These are phyloP conservation scores for Debaryomycetaceae sp. DNA, from an alignment of 1,139 yeast species.

Conservation along the genomic window DNA sequence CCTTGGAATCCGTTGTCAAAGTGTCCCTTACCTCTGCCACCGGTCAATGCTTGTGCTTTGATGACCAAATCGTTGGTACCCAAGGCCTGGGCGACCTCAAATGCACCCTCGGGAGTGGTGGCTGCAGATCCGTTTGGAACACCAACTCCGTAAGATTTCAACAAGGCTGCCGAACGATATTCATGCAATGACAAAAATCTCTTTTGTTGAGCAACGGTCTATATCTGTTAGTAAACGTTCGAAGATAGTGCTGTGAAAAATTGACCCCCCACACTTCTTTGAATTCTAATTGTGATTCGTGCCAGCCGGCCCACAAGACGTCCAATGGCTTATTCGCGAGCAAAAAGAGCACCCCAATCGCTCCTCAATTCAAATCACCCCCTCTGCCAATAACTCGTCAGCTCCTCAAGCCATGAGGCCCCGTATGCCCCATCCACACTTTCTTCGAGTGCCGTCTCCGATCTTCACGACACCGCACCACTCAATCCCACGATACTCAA, in stretches of 20 bases:
- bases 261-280: too few relatives aligned
- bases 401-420: background rate
- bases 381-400: background rate
- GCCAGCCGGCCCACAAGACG: too few relatives aligned
- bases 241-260: background rate
- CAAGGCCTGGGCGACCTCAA: conserved; percentile 61
- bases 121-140: conserved; percentile 94
- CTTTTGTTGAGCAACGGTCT: conserved; percentile 28
- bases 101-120: conserved; percentile 85
- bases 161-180: conserved; percentile 89
- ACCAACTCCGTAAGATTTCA: conserved; percentile 79
- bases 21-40: conserved; percentile 99
- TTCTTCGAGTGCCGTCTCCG: too few relatives aligned
- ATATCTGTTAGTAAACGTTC: conserved; percentile 5
- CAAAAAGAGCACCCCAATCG: too few relatives aligned
- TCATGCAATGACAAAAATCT: conserved; percentile 91
- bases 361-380: too few relatives aligned
- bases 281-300: too few relatives aligned
- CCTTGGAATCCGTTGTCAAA: conserved; percentile 95
- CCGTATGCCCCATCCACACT: background rate
- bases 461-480: too few relatives aligned
- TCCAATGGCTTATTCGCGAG: too few relatives aligned
- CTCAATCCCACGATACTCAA: too few relatives aligned
- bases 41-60: conserved; percentile 98
- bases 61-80: conserved; percentile 81